phyloP scores from a whole-genome alignment of 2,329 filamentous ascomycete genomes.

The Juglanconis oblonga region DNA sequence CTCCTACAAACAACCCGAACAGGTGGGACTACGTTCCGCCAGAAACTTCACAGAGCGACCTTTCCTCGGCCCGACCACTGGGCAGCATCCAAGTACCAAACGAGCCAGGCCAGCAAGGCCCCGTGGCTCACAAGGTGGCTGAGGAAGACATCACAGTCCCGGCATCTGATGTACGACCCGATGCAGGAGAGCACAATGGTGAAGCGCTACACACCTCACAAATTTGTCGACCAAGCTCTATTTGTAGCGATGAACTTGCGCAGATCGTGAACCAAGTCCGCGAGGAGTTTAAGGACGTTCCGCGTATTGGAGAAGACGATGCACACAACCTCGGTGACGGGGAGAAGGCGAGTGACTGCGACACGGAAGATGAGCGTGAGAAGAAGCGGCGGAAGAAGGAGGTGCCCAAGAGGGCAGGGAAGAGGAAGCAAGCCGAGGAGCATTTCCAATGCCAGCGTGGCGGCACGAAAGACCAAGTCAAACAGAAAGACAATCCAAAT shows the following conservation, averaged over 20 bases:
- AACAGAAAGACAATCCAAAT: slow-evolving; percentile 62
- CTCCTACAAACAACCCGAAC: slow-evolving; percentile 34
- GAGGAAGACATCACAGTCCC: background rate
- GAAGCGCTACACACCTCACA: background rate
- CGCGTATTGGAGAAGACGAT: slow-evolving; percentile 46
- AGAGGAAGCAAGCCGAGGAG: slow-evolving; percentile 39
- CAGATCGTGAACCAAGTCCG: slow-evolving; percentile 62
- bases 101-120: background rate
- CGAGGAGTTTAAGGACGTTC: slow-evolving; percentile 53
- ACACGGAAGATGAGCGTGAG: slow-evolving; percentile 24
- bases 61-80: slow-evolving; percentile 19
- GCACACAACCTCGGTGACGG: slow-evolving; percentile 33
- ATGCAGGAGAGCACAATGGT: background rate
- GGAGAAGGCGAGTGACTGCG: slow-evolving; percentile 20
- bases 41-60: slow-evolving; percentile 27
- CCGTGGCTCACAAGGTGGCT: background rate
- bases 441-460: slow-evolving; percentile 54
- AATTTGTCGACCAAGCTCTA: background rate
- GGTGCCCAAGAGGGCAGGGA: slow-evolving; percentile 23
- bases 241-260: slow-evolving; percentile 54
- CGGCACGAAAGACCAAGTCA: slow-evolving; percentile 39
- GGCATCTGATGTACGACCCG: background rate
- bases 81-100: background rate
- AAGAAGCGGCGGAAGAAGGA: slow-evolving; percentile 20
- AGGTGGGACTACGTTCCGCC: slow-evolving; percentile 37